Conservation (phyloP, 345 rosid species). For the Aethionema arabicum region DNA sequence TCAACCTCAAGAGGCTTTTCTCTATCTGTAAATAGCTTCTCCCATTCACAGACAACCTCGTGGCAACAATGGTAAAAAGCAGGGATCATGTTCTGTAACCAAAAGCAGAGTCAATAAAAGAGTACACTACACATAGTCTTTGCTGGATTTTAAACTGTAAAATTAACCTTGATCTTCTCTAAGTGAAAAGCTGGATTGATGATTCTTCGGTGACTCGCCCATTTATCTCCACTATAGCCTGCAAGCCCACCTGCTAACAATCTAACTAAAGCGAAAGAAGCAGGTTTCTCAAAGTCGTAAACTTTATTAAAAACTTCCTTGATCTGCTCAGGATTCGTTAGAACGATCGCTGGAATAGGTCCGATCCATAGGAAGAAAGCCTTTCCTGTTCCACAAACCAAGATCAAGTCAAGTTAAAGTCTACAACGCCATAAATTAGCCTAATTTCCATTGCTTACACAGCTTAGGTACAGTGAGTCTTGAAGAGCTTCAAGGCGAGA, state of each 20-base stretch:
- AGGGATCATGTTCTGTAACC: constrained; percentile 41
- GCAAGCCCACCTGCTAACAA: constrained; percentile 39
- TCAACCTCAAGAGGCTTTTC: constrained; percentile 33
- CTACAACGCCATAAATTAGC: not conserved
- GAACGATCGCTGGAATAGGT: constrained; percentile 39
- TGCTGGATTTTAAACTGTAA: constrained; percentile 4
- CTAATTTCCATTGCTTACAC: not conserved
- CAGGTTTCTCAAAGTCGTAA: constrained; percentile 37
- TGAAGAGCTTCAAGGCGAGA: constrained; percentile 32
- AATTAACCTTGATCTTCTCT: constrained; percentile 50
- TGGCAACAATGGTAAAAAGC: constrained; percentile 36
- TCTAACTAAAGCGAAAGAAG: constrained; percentile 34
- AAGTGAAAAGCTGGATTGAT: constrained; percentile 52
- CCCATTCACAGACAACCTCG: constrained; percentile 34
- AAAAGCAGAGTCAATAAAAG: not conserved
- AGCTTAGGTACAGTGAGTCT: constrained; percentile 35
- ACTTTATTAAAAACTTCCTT: constrained; percentile 40
- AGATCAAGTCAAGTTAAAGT: constrained; percentile 10
- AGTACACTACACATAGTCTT: not conserved
- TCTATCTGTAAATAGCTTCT: constrained; percentile 28
- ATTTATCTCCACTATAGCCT: constrained; percentile 41
- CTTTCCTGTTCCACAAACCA: constrained; percentile 36
- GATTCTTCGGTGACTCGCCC: constrained; percentile 51
- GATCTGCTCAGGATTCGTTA: constrained; percentile 42
- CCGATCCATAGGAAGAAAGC: constrained; percentile 48